Evolutionary conservation across 768 basidiomycete genomes (phyloP), one percentile per base, ranked within the genome.

Genomic region (Boletus rex-veris): DNA sequence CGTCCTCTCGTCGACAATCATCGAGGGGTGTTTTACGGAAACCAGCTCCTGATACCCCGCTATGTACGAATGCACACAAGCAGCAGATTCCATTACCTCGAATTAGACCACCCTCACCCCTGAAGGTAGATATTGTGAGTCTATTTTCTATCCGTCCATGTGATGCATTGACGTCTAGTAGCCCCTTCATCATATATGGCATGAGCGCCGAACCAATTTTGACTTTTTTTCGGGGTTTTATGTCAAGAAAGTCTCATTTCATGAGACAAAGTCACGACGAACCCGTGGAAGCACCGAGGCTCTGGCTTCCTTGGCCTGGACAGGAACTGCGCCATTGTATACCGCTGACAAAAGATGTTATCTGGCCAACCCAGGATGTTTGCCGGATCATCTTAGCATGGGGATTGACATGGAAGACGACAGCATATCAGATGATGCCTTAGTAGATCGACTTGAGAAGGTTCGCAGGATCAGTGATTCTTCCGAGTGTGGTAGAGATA

Each of bases 401-500:
- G 77, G 77, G 2, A 77, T 75, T 63, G 79, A 77, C 15, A 75
- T 82, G 55, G 79, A 74, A 26, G 77, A 81, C 45, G 75, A 80
- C 26, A 75, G 67, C 16, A 70, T 81, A 45, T 73, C 79, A 3
- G 80, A 83, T 61, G 80, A 80, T 58, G 74, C 70, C 35, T 68
- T 83, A 11, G 73, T 82, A 7, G 68, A 76, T 45, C 72, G 72
- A 44, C 70, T 83, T 24, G 81, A 83, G 61, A 65, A 66, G 19
- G 75, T 81, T 58, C 67, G 75, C 30, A 63, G 56, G 61, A 62
- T 65, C 58, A 21, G 50, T 30, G 31, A 35, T 18, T 26, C 48
- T 30, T 42, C 30, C 4, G 50, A 53, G 3, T 15, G 6, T 16
- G 12, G 24, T 7, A 35, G 19, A 31, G 44, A 50, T 1, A 14